Conservation (phyloP, 2,329 filamentous ascomycete genomes). For the Ophiostoma fasciatum region DNA sequence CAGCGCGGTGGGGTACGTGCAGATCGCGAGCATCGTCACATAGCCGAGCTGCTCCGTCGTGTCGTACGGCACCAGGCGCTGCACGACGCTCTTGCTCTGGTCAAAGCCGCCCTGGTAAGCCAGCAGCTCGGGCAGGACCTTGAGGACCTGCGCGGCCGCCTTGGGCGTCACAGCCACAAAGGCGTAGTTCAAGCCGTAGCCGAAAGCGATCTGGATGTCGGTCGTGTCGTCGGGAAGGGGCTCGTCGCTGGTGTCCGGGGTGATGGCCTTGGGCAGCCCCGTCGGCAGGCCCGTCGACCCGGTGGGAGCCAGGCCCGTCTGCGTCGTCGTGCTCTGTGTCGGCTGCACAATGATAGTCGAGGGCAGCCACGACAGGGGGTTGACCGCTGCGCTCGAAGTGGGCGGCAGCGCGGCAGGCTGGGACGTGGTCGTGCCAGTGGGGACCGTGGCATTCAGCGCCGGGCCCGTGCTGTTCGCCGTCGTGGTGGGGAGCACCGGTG, state of each 20-base stretch:
- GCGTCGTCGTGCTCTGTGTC: conserved; percentile 26
- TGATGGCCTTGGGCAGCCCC: conserved; percentile 59
- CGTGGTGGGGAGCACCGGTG: conserved; percentile 3
- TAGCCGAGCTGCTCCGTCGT: conserved; percentile 55
- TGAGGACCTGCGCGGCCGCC: conserved; percentile 75
- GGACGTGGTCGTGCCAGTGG: not conserved
- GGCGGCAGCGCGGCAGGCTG: not conserved
- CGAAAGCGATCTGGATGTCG: conserved; percentile 74
- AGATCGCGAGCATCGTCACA: conserved; percentile 65
- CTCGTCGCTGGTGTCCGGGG: conserved; percentile 43
- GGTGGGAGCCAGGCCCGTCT: conserved; percentile 23
- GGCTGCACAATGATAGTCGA: conserved; percentile 45
- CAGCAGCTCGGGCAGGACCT: conserved; percentile 58
- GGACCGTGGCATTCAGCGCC: not conserved
- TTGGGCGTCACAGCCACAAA: conserved; percentile 61
- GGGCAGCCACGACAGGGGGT: conserved; percentile 30
- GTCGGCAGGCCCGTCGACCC: conserved; percentile 43
- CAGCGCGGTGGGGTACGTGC: conserved; percentile 51
- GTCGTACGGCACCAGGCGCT: conserved; percentile 61
- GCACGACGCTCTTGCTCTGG: conserved; percentile 42
- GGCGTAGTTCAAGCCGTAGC: conserved; percentile 63
- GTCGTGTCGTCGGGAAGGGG: conserved; percentile 47
- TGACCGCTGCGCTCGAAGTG: not conserved
- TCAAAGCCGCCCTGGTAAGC: conserved; percentile 46
- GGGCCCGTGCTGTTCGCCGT: conserved; percentile 10